Base-by-base conservation (phyloP, 768 basidiomycete genomes). In the Panus rudis region DNA sequence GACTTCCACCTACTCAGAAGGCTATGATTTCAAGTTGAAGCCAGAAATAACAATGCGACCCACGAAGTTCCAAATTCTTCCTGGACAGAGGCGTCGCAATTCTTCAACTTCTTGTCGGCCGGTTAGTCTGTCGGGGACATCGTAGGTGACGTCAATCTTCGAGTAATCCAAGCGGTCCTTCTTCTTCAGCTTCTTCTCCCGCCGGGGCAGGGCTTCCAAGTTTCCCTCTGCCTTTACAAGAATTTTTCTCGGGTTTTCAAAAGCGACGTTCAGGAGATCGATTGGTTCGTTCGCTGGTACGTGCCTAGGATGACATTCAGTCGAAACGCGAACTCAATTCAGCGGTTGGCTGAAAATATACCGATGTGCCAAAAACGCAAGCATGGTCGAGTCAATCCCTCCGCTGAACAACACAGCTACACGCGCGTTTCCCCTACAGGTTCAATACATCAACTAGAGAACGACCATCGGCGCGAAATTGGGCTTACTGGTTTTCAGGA, bases 371-470 rank as follows among this genome's bases (percentile, higher is more conserved):
- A 99, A 68, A 55, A 76, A 83, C 0, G 93, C 79, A 6, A 98
- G 54, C 30, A 88, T 66, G 1, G 93, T 84, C 10, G 84, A 97
- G 59, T 99, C 96, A 33, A 99, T 90, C 0, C 96, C 96, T 23
- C 96, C 96, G 27, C 91, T 94, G 62, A 98, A 99, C 7, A 99
- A 72, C 7, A 99, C 72, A 2, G 85, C 92, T 3, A 96, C 69
- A 40, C 83, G 72, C 4, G 82, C 70, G 39, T 67, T 60, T 6
- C 68, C 68, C 40, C 55, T 42, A 3, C 45, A n/a, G n/a, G n/a
- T n/a, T n/a, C n/a, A n/a, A n/a, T n/a, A n/a, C n/a, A n/a, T n/a
- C n/a, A n/a, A n/a, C n/a, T 17, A 43, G 20, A 28, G 23, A 42
- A 25, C 17, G 28, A 30, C 16, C 28, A 30, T 10, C 28, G 28